These are phyloP conservation scores for Harrya chromipes DNA, from an alignment of 768 basidiomycete genomes.

Conservation along the genomic window DNA sequence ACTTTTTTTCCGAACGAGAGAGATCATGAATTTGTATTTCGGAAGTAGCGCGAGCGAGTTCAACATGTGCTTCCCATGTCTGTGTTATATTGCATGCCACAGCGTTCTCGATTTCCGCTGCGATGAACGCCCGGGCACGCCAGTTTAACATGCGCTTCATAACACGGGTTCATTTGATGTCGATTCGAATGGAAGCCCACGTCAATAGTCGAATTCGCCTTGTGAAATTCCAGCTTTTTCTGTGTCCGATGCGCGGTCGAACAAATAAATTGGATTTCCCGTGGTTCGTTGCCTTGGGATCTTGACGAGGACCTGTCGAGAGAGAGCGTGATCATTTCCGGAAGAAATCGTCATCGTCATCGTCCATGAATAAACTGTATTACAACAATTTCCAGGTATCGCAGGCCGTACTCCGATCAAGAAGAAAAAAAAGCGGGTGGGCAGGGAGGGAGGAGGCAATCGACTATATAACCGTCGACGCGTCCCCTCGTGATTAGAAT, in stretches of 20 bases:
- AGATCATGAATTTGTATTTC: conserved; percentile 15
- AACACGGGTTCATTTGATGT: conserved; percentile 1
- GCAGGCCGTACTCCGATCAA: conserved; percentile 32
- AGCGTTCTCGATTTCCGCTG: conserved; percentile 6
- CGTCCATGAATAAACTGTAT: conserved; percentile 33
- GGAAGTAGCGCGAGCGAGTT: neutral
- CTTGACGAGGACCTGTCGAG: neutral
- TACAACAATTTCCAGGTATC: conserved; percentile 37
- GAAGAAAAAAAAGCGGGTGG: conserved; percentile 4
- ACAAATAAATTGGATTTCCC: too few species aligned
- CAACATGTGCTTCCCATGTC: too few species aligned
- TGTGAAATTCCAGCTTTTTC: conserved; percentile 1
- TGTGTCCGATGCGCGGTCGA: too few species aligned
- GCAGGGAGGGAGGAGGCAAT: conserved; percentile 1
- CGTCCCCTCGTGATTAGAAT: conserved; percentile 19
- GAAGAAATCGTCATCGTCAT: neutral
- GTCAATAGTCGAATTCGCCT: neutral
- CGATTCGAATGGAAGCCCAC: conserved; percentile 15
- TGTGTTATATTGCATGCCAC: neutral
- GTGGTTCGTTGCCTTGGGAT: neutral
- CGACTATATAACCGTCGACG: conserved; percentile 14
- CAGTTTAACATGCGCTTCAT: neutral
- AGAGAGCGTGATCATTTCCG: neutral
- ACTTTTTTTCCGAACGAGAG: too few species aligned
- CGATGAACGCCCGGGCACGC: neutral